Base-by-base conservation (phyloP, 2,329 filamentous ascomycete species). In the Phoma sp. region DNA sequence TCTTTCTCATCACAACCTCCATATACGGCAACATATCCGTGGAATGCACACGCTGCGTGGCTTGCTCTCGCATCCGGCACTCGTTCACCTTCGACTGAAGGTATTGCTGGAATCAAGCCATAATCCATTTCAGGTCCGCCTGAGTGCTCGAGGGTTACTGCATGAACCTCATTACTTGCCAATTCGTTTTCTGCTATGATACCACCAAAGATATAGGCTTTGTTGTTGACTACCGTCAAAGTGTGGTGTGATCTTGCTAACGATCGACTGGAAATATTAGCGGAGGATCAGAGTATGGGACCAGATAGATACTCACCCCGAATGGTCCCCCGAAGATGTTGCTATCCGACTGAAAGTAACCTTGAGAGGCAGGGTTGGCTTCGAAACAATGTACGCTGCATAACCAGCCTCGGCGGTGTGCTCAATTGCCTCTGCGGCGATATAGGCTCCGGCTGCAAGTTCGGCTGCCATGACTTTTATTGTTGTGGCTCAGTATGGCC, bases 181-280 rank as follows among this genome's bases (percentile, higher is more conserved):
- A 78, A 53, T 21, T 68, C 62, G n/a, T 68, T 69, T 6, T 67
- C 62, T 1, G 67, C 57, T 20, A 71, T 75, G 29, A 72, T 67
- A 39, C 78, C 78, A 30, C 78, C 78, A 50, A 79, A 80, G 20
- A 80, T 73, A 58, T 77, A 79, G 5, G 77, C 76, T 57, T 77
- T 78, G 60, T 77, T 73, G 32, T 67, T 61, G 26, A 79, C 62
- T 1, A 77, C 65, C 1, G 72, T 77, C 18, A 79, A 47, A 5
- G 72, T 75, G 51, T 79, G 77, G 42, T 75, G 72, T n/a, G 68
- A 71, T 5, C 73, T 60, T 15, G 63, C 67, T 37, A 75, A 42
- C 26, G 64, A 72, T 46, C 60, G 71, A 49, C 59, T 73, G 43
- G 7, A 10, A 18, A 14, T 2, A 17, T 56, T 11, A 52, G 71